Percentiles rank a stretch among this genome's conserved stretches.
These are phyloP conservation scores for Thoreauomyces humboldtii DNA, from an alignment of 192 early-diverging fungal species.

Conservation along the genomic window DNA sequence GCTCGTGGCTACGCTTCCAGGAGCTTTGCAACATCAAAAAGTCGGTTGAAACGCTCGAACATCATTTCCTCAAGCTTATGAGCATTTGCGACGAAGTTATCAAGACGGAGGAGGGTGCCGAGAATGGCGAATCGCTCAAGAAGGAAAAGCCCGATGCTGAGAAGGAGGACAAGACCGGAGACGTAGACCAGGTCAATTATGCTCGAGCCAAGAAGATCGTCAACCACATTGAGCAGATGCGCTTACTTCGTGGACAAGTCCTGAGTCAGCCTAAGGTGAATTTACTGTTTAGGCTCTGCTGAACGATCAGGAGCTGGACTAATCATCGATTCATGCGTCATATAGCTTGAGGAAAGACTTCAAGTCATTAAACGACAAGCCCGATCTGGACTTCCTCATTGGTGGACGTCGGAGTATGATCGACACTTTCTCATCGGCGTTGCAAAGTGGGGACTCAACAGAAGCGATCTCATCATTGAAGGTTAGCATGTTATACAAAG, in stretches of 20 bases:
- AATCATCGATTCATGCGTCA: background rate
- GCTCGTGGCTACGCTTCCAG: constrained; percentile 69
- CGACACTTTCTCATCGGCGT: constrained; percentile 65
- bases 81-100: constrained; percentile 60
- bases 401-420: constrained; percentile 76
- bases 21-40: constrained; percentile 66
- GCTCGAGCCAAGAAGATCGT: constrained; percentile 69
- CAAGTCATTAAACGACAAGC: constrained; percentile 35
- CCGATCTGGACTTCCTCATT: constrained; percentile 51
- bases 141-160: constrained; percentile 33
- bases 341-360: constrained; percentile 38
- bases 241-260: constrained; percentile 61
- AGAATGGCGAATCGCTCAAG: background rate
- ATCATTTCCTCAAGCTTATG: constrained; percentile 61
- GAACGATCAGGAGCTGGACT: background rate
- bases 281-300: background rate
- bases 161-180: constrained; percentile 29
- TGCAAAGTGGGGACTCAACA: constrained; percentile 65
- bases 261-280: constrained; percentile 49
- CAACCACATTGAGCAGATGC: constrained; percentile 70
- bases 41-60: constrained; percentile 65
- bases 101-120: constrained; percentile 7
- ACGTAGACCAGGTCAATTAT: constrained; percentile 55
- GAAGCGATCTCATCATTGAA: constrained; percentile 65
- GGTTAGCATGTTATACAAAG: constrained; percentile 33